Percentiles rank a stretch among this genome's conserved stretches.
Conservation (phyloP, 2,329 filamentous ascomycete genomes). For the Stylonectria norvegica region DNA sequence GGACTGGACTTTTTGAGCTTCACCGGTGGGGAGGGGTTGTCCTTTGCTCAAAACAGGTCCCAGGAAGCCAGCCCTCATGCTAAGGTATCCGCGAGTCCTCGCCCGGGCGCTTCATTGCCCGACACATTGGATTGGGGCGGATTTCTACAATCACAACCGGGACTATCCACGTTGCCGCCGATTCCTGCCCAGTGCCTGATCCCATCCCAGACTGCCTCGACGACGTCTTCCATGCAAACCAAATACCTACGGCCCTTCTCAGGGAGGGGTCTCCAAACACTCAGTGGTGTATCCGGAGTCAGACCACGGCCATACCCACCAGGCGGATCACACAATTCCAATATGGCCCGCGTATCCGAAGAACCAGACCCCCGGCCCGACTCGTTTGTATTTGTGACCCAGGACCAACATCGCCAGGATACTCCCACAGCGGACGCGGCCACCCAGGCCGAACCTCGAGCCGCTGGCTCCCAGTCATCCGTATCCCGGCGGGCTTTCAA, state of each 20-base stretch:
- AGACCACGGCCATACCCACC: constrained; percentile 32
- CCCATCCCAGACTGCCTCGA: constrained; percentile 50
- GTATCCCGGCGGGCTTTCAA: constrained; percentile 39
- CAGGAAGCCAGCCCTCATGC: constrained; percentile 24
- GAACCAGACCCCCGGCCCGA: constrained; percentile 17
- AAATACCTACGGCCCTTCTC: constrained; percentile 54
- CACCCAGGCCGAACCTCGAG: constrained; percentile 29
- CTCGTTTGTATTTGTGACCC: constrained; percentile 25
- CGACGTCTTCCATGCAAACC: constrained; percentile 47
- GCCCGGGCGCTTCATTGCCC: constrained; percentile 45
- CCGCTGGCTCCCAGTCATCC: constrained; percentile 13
- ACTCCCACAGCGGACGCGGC: constrained; percentile 19
- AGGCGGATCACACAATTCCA: constrained; percentile 24
- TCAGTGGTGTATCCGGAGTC: constrained; percentile 36
- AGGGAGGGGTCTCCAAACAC: constrained; percentile 53
- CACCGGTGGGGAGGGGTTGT: constrained; percentile 28
- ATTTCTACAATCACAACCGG: constrained; percentile 38
- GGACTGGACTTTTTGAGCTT: constrained; percentile 42
- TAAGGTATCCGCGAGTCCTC: constrained; percentile 26
- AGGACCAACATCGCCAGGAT: constrained; percentile 14
- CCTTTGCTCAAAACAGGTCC: constrained; percentile 34
- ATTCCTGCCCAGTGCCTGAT: constrained; percentile 50
- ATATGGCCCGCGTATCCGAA: constrained; percentile 10
- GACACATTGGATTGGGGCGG: constrained; percentile 55
- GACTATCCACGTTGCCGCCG: constrained; percentile 38